Percentiles rank a stretch among this genome's conserved stretches.
phyloP scores from a whole-genome alignment of 202 grass and related monocot genomes.

The Schoenoplectus triqueter region DNA sequence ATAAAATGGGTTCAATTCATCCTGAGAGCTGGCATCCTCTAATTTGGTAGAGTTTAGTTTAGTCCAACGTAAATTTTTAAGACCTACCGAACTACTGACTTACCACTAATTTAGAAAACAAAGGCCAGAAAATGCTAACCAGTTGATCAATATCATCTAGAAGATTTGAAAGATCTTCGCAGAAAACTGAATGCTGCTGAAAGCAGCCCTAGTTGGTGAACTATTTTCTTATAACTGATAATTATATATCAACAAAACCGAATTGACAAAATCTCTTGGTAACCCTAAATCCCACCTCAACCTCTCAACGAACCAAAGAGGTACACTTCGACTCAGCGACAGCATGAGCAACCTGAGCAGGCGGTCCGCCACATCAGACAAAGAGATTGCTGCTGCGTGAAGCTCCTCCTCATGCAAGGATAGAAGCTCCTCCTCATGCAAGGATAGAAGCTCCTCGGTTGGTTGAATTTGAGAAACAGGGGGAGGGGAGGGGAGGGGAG shows the following conservation, averaged over 20 bases:
- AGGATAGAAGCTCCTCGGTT: constrained; percentile 40
- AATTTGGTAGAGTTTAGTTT: not conserved
- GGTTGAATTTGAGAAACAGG: constrained; percentile 56
- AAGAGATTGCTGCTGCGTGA: constrained; percentile 44
- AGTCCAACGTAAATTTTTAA: not conserved
- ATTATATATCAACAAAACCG: constrained; percentile 48
- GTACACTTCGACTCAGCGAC: constrained; percentile 58
- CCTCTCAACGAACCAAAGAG: constrained; percentile 63
- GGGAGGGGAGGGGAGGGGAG: constrained; percentile 34
- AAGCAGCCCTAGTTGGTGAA: not conserved
- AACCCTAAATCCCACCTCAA: constrained; percentile 85
- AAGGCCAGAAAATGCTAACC: not conserved
- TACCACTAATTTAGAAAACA: not conserved
- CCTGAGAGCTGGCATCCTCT: not conserved
- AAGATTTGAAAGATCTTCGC: not conserved
- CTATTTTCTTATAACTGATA: not conserved
- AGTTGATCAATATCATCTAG: not conserved
- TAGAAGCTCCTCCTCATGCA: too few species aligned
- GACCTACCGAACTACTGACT: not conserved
- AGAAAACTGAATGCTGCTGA: not conserved
- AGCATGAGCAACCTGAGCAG: constrained; percentile 90
- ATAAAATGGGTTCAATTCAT: not conserved
- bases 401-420: constrained; percentile 28
- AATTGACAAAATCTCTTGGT: constrained; percentile 60
- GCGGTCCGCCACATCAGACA: constrained; percentile 60